A percentile compares a stretch with the other conserved stretches of the same genome.
These are phyloP conservation scores for Akanthomyces uredinophilus DNA, from an alignment of 2,329 filamentous ascomycete species.

Conservation along the genomic window DNA sequence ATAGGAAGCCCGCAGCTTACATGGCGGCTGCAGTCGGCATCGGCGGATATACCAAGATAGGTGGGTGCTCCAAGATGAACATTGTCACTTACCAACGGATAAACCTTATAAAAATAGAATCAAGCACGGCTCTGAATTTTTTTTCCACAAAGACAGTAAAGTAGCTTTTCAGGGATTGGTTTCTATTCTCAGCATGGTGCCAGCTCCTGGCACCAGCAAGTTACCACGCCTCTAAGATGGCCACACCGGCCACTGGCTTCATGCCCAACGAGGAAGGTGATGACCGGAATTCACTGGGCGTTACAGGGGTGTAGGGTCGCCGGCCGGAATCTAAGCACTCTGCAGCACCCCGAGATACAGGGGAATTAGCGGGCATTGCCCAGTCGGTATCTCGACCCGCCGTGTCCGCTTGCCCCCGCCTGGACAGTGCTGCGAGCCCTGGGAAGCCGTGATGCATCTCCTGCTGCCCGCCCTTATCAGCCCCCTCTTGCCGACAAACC, in stretches of 20 bases:
- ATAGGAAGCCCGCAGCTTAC: not conserved
- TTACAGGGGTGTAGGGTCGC: not conserved
- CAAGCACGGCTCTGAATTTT: not conserved
- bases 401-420: not conserved
- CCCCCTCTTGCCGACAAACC: not conserved
- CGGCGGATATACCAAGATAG: not conserved
- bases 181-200: not conserved
- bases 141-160: not conserved
- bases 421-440: not conserved
- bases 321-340: not conserved
- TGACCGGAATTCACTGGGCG: not conserved
- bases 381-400: not conserved
- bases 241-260: not conserved
- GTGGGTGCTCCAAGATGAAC: not conserved
- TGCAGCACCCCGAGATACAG: not conserved
- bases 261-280: conserved; percentile 7
- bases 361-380: not conserved
- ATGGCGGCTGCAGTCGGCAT: not conserved
- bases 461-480: not conserved
- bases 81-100: not conserved
- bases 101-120: not conserved
- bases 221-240: not conserved
- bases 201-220: not conserved
- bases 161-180: not conserved
- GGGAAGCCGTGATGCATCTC: not conserved